Evolutionary conservation across 495 filamentous ascomycete genomes (phyloP).

Genomic region (Penicillium paxilli): DNA sequence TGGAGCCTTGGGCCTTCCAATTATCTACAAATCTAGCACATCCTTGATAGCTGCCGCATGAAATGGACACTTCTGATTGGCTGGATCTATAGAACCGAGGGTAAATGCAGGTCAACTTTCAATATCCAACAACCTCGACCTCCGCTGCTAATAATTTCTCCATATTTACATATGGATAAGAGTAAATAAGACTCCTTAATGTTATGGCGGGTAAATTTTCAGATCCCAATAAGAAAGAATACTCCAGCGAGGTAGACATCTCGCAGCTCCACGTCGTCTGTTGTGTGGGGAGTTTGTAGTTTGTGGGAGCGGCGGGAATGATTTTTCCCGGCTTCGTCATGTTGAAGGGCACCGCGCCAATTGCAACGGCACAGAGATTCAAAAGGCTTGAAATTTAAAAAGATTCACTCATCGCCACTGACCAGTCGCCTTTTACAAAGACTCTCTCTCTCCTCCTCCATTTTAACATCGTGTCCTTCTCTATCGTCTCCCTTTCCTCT

Average conservation of each 20-base stretch:
- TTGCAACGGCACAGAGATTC: slow-evolving; percentile 15
- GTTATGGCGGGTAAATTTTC: not conserved
- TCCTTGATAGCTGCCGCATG: too few relatives aligned
- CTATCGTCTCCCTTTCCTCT: not conserved
- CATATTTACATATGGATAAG: too few relatives aligned
- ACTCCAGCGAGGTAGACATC: not conserved
- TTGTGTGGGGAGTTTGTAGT: slow-evolving; percentile 28
- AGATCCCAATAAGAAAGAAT: not conserved
- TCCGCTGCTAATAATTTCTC: not conserved
- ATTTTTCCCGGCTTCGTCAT: slow-evolving; percentile 21
- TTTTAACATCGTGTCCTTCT: not conserved
- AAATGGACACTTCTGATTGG: not conserved
- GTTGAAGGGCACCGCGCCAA: not conserved
- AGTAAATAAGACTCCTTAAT: too few relatives aligned
- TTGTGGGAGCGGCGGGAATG: slow-evolving; percentile 31
- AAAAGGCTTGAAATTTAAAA: slow-evolving; percentile 11
- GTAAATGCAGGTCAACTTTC: not conserved
- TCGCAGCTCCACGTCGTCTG: slow-evolving; percentile 1
- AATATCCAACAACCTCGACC: not conserved
- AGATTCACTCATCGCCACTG: slow-evolving; percentile 1
- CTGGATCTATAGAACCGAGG: not conserved
- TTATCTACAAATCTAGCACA: too few relatives aligned
- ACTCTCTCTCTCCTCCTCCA: too few relatives aligned
- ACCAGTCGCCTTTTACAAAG: too few relatives aligned
- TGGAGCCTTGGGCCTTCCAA: too few relatives aligned